A percentile compares a stretch with the other conserved stretches of the same genome.
Conservation (phyloP, 2,329 filamentous ascomycete species). For the Aspergillus pseudoterreus region DNA sequence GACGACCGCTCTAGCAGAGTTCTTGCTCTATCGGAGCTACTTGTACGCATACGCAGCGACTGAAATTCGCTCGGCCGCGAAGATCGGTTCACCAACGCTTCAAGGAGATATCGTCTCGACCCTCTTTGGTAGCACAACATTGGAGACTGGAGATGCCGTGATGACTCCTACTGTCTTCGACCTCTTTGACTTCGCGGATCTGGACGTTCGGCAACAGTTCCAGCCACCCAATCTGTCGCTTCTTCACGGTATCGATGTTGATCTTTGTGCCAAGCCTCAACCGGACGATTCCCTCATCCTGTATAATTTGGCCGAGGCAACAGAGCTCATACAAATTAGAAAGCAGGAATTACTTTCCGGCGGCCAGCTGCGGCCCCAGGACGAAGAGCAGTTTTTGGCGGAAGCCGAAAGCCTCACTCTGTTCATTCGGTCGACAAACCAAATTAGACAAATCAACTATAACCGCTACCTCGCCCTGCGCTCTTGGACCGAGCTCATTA, state of each 20-base stretch:
- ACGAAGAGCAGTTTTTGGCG: slow-evolving; percentile 38
- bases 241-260: slow-evolving; percentile 65
- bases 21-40: slow-evolving; percentile 71
- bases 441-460: slow-evolving; percentile 32
- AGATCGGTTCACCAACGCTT: slow-evolving; percentile 65
- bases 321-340: slow-evolving; percentile 65
- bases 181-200: slow-evolving; percentile 83
- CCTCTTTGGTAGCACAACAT: slow-evolving; percentile 69
- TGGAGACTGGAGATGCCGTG: slow-evolving; percentile 62
- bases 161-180: slow-evolving; percentile 79
- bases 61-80: slow-evolving; percentile 75
- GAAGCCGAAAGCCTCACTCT: slow-evolving; percentile 37
- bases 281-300: slow-evolving; percentile 48
- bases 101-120: slow-evolving; percentile 64
- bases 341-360: slow-evolving; percentile 33
- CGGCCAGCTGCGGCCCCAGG: slow-evolving; percentile 44
- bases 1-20: slow-evolving; percentile 68
- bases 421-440: slow-evolving; percentile 41
- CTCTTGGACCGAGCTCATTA: slow-evolving; percentile 79
- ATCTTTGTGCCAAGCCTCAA: slow-evolving; percentile 60
- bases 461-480: slow-evolving; percentile 65
- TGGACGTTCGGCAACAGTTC: slow-evolving; percentile 49
- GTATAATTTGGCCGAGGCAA: slow-evolving; percentile 68
- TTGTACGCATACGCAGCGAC: slow-evolving; percentile 80
- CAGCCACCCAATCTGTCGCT: slow-evolving; percentile 54